Base-by-base conservation (phyloP, 2,329 filamentous ascomycete genomes). In the Aureobasidium sp. region DNA sequence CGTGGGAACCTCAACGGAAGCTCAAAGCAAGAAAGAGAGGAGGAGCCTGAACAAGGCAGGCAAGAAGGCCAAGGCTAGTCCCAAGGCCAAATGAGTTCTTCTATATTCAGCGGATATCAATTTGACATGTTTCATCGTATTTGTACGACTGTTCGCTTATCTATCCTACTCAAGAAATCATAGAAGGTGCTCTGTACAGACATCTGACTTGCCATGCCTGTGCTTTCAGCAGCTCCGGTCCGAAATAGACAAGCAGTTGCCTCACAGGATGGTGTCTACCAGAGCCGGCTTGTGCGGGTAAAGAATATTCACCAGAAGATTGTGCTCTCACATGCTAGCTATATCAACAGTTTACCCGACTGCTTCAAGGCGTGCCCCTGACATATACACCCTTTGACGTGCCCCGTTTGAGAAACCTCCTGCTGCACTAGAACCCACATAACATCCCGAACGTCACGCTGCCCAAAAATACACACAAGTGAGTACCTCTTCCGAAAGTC, bases 1-100 rank as follows among this genome's bases (percentile, higher is more conserved):
- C n/a, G 25, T n/a, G 22, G 53, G 27, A 14, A 59, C 55, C 20
- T 31, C 62, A 34, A 52, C 62, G 0, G 62, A 67, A 20, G 64
- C 66, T 34, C 66, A 67, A 52, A 48, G 64, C 20, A 66, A 71
- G 65, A 69, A 70, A 62, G 67, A 69, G 60, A 70, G 70, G 45
- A 67, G 68, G 61, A 53, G 66, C 3, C 44, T 49, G 36, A 67
- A 65, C 41, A 45, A 57, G 42, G 62, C 37, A 9, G 51, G 60
- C 34, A 62, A 66, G 57, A 58, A 62, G 51, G 59, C 39, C 1
- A 65, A 62, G 63, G 59, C 66, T 44, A 65, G 65, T 61, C 34
- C 57, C 22, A 60, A 61, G 27, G 49, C 58, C 14, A 63, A 63
- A 60, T 61, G 62, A 58, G 59, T 55, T 27, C 17, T 48, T 29